These are phyloP conservation scores for Sporothrix phasma DNA, from an alignment of 2,329 filamentous ascomycete genomes.

Conservation along the genomic window DNA sequence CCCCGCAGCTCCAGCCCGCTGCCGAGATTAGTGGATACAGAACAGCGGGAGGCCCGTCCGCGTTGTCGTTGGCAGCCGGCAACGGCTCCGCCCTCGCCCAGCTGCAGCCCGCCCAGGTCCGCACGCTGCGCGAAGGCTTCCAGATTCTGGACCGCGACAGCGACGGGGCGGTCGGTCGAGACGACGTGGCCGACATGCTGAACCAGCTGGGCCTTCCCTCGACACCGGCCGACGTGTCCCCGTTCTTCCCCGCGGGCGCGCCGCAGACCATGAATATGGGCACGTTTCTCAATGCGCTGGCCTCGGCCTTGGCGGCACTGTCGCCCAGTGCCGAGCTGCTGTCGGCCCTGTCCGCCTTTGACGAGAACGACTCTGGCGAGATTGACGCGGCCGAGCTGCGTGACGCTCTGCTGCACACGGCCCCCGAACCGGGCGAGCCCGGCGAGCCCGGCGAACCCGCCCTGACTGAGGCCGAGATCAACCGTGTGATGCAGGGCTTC, in stretches of 20 bases:
- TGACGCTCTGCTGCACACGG: conserved; percentile 72
- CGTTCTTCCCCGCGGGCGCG: conserved; percentile 69
- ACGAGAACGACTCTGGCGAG: conserved; percentile 90
- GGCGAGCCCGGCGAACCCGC: conserved; percentile 56
- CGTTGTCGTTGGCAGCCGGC: conserved; percentile 12
- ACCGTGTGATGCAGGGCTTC: conserved; percentile 80
- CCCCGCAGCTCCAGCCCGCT: conserved; percentile 26
- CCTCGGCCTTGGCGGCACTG: conserved; percentile 61
- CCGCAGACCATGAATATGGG: conserved; percentile 72
- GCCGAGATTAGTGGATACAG: conserved; percentile 24
- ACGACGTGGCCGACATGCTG: conserved; percentile 82
- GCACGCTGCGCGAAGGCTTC: conserved; percentile 84
- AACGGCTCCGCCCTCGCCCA: conserved; percentile 53
- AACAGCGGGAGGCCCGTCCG: conserved; percentile 19
- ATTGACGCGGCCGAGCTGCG: conserved; percentile 74
- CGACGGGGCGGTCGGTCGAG: conserved; percentile 69
- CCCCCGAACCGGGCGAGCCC: conserved; percentile 63
- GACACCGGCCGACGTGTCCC: conserved; percentile 57
- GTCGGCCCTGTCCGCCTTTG: conserved; percentile 88
- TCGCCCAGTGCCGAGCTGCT: conserved; percentile 71
- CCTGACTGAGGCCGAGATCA: conserved; percentile 65
- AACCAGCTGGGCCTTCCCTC: conserved; percentile 74
- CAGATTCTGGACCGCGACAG: conserved; percentile 86
- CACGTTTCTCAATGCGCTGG: conserved; percentile 73
- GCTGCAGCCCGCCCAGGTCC: conserved; percentile 70